Base-by-base conservation (phyloP, 2,329 filamentous ascomycete species). In the Elsinoe australis region DNA sequence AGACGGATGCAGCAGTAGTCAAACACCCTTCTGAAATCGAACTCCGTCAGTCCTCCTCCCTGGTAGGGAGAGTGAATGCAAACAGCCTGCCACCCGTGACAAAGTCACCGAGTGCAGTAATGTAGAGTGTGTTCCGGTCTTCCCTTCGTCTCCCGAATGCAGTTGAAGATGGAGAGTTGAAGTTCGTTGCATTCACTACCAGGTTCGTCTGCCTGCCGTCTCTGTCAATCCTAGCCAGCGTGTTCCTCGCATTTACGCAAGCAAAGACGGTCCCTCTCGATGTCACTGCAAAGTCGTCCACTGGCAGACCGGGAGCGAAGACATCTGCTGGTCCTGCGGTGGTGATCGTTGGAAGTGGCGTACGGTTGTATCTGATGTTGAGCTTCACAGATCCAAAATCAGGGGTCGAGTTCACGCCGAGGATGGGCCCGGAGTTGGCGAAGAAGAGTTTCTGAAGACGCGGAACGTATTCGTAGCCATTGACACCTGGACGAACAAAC, bases 331-430 rank as follows among this genome's bases (percentile, higher is more conserved):
- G 24, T 24, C 17, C 39, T 31, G 24, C 39, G 19, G 39, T 8
- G 22, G 39, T 44, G 5, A 44, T 31, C 14, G 24, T 29, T 26
- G 39, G 39, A 3, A 44, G 26, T 5, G 24, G 24, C 5, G n/a
- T 29, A 5, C 39, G 24, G 26, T 29, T 29, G 39, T 29, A 29
- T 19, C 26, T 19, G 15, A 44, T 31, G n/a, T 44, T 31, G 10
- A 44, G 39, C 39, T 31, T 44, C 19, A 44, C 39, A 19, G 39
- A 44, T 4, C 39, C 39, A 24, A 44, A 24, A 22, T 29, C 39
- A n/a, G 39, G 22, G 4, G 29, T 19, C n/a, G 39, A 44, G 5
- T 22, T 44, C 3, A 44, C 24, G 2, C 39, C 39, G 5, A 44
- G 39, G 26, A 44, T 44, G 9, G 39, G 15, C 2, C 39, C 39